Base-by-base conservation (phyloP, 352 stramenopile genomes). In the Pythium graminicola region DNA sequence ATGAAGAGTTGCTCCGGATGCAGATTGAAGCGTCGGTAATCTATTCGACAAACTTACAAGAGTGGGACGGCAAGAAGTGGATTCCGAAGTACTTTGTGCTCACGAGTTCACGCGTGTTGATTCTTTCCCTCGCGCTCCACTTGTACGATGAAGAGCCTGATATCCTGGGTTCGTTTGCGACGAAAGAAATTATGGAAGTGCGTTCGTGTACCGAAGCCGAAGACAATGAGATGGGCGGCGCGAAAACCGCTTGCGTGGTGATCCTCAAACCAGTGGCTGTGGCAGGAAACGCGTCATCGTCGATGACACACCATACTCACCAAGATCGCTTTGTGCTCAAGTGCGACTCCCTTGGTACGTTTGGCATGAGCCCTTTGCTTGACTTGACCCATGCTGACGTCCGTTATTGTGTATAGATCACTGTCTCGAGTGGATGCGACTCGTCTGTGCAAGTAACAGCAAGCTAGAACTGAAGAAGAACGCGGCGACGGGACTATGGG, bases 381-480 rank as follows among this genome's bases (percentile, higher is more conserved):
- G 43, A 19, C 31, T 32, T 46, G 39, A 22, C 5, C 4, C 39
- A 19, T 17, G 13, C 41, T 47, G 23, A 47, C 22, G 28, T 58
- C 17, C 49, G 4, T 47, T 3, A 44, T 43, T 29, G 33, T 26
- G 4, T 39, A 28, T 38, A 93, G 83, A 94, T 60, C 76, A 91
- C 51, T 92, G 83, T 24, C 65, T 92, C 35, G 79, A 94, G 58
- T 92, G 81, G 83, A 94, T 94, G 83, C 81, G 83, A 6, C 51
- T 94, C 50, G 58, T 94, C 10, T 94, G 83, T 53, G 76, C 69
- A 16, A 89, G 70, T 57, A 92, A 94, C 56, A 76, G 79, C 56
- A 94, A 92, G 62, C 61, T 94, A 7, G 83, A 92, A 46, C 77
- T 94, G 47, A 92, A 92, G 65, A 91, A 91, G 64, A 94, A 92